phyloP scores from a whole-genome alignment of 140 eudicot genomes.

The Erigeron philadelphicus region DNA sequence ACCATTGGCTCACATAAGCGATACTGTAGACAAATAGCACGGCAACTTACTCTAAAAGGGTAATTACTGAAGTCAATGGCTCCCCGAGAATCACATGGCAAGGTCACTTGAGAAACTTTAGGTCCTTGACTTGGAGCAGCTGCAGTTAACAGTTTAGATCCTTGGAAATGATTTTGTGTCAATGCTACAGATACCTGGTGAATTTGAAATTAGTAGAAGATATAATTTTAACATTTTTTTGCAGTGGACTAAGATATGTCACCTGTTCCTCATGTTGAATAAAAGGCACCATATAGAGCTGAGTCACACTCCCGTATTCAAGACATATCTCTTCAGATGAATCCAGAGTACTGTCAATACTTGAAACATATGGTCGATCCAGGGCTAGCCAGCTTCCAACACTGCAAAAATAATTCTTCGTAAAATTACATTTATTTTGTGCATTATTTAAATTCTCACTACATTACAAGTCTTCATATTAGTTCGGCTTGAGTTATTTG shows the following conservation, averaged over 20 bases:
- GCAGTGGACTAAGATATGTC: slow-evolving; percentile 4
- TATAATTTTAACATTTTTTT: not conserved
- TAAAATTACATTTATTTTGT: not conserved
- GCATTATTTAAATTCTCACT: not conserved
- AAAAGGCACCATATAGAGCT: slow-evolving; percentile 78
- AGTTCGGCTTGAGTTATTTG: slow-evolving; percentile 2
- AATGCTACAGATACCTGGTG: slow-evolving; percentile 61
- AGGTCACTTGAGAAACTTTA: slow-evolving; percentile 72
- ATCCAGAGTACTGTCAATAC: slow-evolving; percentile 41
- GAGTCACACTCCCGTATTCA: slow-evolving; percentile 94
- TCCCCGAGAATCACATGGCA: slow-evolving; percentile 93
- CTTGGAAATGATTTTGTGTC: slow-evolving; percentile 67
- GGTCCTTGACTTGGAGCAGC: slow-evolving; percentile 61
- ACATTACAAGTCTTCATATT: not conserved
- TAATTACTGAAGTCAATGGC: slow-evolving; percentile 86
- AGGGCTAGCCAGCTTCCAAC: slow-evolving; percentile 93
- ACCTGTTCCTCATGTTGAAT: slow-evolving; percentile 82
- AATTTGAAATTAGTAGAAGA: slow-evolving; percentile 14
- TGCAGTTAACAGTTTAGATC: slow-evolving; percentile 48
- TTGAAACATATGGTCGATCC: slow-evolving; percentile 72
- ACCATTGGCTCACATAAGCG: not conserved
- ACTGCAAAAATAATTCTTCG: slow-evolving; percentile 38
- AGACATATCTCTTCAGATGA: slow-evolving; percentile 59
- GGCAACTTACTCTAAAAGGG: slow-evolving; percentile 77
- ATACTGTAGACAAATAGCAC: not conserved